Evolutionary conservation across 495 filamentous ascomycete genomes (phyloP), one percentile per base, ranked within the genome.

Genomic region (Penicillium atrosanguineum): DNA sequence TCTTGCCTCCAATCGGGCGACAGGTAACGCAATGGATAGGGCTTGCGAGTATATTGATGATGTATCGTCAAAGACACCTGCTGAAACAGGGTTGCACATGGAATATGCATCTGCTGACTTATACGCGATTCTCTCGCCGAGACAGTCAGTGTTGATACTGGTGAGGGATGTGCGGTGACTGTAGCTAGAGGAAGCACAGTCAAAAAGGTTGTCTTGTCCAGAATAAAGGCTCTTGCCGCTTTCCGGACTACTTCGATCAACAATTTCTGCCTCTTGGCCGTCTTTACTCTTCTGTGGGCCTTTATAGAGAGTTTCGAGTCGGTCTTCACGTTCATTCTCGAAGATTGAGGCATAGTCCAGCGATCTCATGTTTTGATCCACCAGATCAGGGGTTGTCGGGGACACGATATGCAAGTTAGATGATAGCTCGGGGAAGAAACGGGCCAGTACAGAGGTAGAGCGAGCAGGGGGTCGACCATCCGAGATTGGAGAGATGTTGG

Each of bases 21-120:
- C 40, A 41, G 44, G 41, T 7, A 45, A 34, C 21, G 21, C 23
- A 3, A 34, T n/a, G 1, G 59, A 59, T 8, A 29, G 12, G 14
- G 38, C 31, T 14, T 43, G 45, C 19, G 54, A 42, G 14, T 12
- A 48, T 1, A 46, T 14, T 26, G 65, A 55, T 18, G 49, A 21
- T 6, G 51, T 23, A 38, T 73, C 72, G 48, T 77, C 76, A 46
- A 80, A 78, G 6, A 77, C 74, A 11, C 76, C 74, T 1, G 72
- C 73, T 1, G 60, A 55, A 3, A 57, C 56, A 1, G 76, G 75
- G 1, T 69, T 74, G 7, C 59, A 45, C 44, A 78, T 68, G 9
- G 71, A 73, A 48, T 73, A 69, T 15, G 55, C 50, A 63, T 64
- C 68, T 28, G 60, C 55, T 6, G 63, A 56, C 14, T 55, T 65